Percentiles rank a stretch among this genome's conserved stretches.
phyloP scores from a whole-genome alignment of 2,329 filamentous ascomycete genomes.

The Gaeumannomyces sp. region DNA sequence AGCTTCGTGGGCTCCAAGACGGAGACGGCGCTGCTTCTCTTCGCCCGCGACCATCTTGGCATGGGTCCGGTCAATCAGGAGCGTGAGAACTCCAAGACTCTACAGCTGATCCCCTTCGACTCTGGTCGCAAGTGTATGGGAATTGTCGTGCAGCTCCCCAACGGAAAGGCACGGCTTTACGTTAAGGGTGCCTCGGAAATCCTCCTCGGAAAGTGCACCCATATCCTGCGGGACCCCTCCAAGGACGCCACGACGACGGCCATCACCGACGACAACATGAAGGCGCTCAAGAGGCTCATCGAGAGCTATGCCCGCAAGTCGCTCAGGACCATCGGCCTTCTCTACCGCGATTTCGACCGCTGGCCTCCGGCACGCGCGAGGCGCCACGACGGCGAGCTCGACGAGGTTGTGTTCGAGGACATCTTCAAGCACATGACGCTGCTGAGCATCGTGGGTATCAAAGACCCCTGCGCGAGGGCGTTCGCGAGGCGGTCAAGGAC shows the following conservation, averaged over 20 bases:
- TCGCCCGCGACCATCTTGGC: slow-evolving; percentile 59
- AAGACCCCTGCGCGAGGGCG: slow-evolving; percentile 70
- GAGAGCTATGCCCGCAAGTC: slow-evolving; percentile 73
- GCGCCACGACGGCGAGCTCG: slow-evolving; percentile 35
- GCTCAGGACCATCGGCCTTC: slow-evolving; percentile 75
- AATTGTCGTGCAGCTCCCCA: slow-evolving; percentile 45
- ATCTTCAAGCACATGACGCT: slow-evolving; percentile 62
- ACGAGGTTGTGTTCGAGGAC: slow-evolving; percentile 45
- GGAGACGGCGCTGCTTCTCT: slow-evolving; percentile 64
- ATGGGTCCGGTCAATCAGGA: slow-evolving; percentile 63
- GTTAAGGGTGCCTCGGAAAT: slow-evolving; percentile 63
- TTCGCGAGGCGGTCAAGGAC: slow-evolving; percentile 64
- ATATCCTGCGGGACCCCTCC: slow-evolving; percentile 44
- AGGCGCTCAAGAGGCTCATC: slow-evolving; percentile 60
- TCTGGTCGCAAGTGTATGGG: slow-evolving; percentile 70
- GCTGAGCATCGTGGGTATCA: slow-evolving; percentile 69
- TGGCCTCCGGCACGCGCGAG: slow-evolving; percentile 70
- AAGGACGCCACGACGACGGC: slow-evolving; percentile 33
- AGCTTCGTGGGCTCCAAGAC: slow-evolving; percentile 74
- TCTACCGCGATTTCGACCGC: slow-evolving; percentile 75
- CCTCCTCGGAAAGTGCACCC: slow-evolving; percentile 49
- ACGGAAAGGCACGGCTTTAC: slow-evolving; percentile 48
- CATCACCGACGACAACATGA: slow-evolving; percentile 46
- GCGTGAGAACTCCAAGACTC: slow-evolving; percentile 44
- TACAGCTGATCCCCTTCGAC: slow-evolving; percentile 70